phyloP scores from a whole-genome alignment of 768 basidiomycete genomes.

The Tylopilus intermedius region DNA sequence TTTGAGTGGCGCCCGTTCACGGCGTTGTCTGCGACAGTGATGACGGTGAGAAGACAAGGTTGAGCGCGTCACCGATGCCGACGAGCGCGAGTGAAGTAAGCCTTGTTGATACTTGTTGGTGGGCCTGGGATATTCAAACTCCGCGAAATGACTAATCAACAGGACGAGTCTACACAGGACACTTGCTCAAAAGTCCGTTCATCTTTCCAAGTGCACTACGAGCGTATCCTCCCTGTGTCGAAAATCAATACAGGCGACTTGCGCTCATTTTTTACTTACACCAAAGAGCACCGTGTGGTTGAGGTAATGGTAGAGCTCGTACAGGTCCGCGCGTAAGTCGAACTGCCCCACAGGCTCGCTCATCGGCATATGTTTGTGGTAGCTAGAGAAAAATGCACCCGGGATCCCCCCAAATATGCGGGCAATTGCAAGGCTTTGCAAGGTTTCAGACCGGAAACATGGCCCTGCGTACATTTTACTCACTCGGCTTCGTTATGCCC shows the following conservation, averaged over 20 bases:
- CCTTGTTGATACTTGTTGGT: constrained; percentile 26
- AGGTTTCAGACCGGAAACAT: constrained; percentile 1
- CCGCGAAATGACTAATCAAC: constrained; percentile 17
- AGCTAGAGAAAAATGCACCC: constrained; percentile 54
- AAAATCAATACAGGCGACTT: not conserved
- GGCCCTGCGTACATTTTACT: constrained; percentile 21
- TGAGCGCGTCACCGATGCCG: constrained; percentile 18
- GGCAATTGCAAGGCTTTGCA: constrained; percentile 63
- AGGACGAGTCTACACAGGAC: constrained; percentile 17
- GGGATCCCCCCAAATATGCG: constrained; percentile 78
- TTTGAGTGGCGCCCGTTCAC: not conserved
- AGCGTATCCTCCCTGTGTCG: constrained; percentile 45
- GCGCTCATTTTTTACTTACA: constrained; percentile 39
- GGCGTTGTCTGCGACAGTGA: not conserved
- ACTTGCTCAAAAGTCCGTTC: constrained; percentile 36
- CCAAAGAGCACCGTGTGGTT: constrained; percentile 80
- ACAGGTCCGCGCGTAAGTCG: constrained; percentile 58
- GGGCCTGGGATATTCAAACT: constrained; percentile 5
- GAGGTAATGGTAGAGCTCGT: constrained; percentile 76
- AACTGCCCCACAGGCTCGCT: constrained; percentile 64
- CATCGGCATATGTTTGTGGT: constrained; percentile 60
- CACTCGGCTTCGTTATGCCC: constrained; percentile 84
- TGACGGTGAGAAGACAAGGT: constrained; percentile 12
- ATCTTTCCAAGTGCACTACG: constrained; percentile 48
- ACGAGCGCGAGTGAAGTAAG: constrained; percentile 19